A percentile compares a stretch with the other conserved stretches of the same genome.
Conservation (phyloP, 257 asterid species). For the Solanum acaule region DNA sequence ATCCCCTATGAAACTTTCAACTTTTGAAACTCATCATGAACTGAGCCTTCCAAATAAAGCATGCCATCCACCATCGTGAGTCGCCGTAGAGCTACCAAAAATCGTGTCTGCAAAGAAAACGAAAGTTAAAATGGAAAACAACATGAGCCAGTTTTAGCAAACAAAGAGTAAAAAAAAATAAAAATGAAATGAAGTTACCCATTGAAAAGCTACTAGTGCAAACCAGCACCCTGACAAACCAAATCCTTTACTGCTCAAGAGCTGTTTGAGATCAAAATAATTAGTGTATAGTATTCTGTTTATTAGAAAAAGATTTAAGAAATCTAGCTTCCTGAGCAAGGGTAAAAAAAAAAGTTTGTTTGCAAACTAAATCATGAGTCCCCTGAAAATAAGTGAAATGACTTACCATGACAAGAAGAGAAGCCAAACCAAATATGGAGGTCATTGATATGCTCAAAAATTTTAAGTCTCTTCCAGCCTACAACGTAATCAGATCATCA, state of each 20-base stretch:
- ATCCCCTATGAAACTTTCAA: constrained; percentile 28
- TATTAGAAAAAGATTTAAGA: not conserved
- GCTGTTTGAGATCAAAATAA: constrained; percentile 19
- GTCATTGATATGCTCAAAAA: too few species aligned
- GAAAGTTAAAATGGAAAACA: not conserved
- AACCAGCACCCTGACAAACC: constrained; percentile 86
- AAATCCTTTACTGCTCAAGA: constrained; percentile 57
- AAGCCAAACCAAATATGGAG: too few species aligned
- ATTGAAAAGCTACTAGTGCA: constrained; percentile 80
- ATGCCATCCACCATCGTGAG: constrained; percentile 48
- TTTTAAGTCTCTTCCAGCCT: too few species aligned
- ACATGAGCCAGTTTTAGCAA: not conserved
- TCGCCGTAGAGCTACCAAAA: constrained; percentile 57
- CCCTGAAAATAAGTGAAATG: too few species aligned
- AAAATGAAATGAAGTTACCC: constrained; percentile 31
- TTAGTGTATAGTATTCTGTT: not conserved
- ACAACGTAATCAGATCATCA: too few species aligned
- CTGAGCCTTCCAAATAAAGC: constrained; percentile 41
- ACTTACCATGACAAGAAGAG: too few species aligned
- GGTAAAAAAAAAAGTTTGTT: not conserved
- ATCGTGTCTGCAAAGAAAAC: constrained; percentile 50
- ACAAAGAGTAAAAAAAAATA: not conserved
- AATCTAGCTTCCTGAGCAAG: not conserved
- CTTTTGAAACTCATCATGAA: constrained; percentile 28
- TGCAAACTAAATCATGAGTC: not conserved